Conservation (phyloP, 2,329 filamentous ascomycete genomes). For the Alternaria arbusti region DNA sequence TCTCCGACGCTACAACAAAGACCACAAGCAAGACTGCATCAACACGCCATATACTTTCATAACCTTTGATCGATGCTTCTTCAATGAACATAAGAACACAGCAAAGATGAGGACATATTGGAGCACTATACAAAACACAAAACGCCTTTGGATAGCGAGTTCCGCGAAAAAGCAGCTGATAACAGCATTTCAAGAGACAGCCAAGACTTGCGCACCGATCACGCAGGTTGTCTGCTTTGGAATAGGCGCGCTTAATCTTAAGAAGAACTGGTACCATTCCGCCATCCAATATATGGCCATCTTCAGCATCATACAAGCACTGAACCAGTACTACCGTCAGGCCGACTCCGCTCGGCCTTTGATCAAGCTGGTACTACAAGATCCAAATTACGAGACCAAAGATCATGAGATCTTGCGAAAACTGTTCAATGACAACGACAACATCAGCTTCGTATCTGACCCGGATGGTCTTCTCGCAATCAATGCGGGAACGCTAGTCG, state of each 20-base stretch:
- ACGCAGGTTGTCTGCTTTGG: constrained; percentile 23
- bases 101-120: neutral
- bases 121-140: neutral
- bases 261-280: constrained; percentile 3
- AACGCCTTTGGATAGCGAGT: constrained; percentile 1
- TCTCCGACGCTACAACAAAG: neutral
- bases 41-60: neutral
- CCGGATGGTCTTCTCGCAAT: constrained; percentile 25
- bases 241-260: constrained; percentile 7
- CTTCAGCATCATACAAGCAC: constrained; percentile 14
- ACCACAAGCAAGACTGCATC: neutral
- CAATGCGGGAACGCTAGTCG: constrained; percentile 20
- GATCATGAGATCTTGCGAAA: constrained; percentile 8
- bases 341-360: neutral
- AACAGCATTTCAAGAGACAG: neutral
- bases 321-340: neutral
- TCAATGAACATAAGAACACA: neutral
- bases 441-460: constrained; percentile 13
- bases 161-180: neutral
- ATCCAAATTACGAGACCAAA: constrained; percentile 18
- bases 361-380: constrained; percentile 22
- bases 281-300: constrained; percentile 21
- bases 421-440: neutral
- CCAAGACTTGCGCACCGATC: neutral
- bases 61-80: neutral